Conservation (phyloP, 208 protist species). For the Kentomonas sorsogonicus region DNA sequence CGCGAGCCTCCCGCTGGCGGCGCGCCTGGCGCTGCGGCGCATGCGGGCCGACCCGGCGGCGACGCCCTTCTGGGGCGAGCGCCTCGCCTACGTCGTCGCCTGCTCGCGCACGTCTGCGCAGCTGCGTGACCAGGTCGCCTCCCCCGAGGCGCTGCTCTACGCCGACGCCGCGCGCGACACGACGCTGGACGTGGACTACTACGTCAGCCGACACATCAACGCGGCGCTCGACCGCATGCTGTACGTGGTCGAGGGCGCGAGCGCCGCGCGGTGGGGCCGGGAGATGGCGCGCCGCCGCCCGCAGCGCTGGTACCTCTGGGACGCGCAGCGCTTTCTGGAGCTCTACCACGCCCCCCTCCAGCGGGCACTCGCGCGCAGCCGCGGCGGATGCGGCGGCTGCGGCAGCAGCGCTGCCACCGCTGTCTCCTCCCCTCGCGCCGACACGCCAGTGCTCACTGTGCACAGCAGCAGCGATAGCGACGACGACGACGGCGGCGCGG, state of each 20-base stretch:
- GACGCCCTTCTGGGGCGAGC: constrained; percentile 75
- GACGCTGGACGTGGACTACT: constrained; percentile 63
- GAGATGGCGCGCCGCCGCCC: constrained; percentile 44
- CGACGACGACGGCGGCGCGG: not conserved
- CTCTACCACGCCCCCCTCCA: not conserved
- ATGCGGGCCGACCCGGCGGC: constrained; percentile 52
- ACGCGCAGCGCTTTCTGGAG: not conserved
- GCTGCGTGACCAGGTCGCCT: constrained; percentile 49
- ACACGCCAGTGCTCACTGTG: not conserved
- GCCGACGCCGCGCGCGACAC: constrained; percentile 15
- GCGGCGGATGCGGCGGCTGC: not conserved
- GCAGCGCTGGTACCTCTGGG: constrained; percentile 19
- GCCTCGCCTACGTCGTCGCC: constrained; percentile 68
- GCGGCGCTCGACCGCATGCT: constrained; percentile 77
- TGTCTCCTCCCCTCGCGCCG: constrained; percentile 2
- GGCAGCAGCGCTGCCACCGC: not conserved
- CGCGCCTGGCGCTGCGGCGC: constrained; percentile 48
- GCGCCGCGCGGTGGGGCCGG: constrained; percentile 47
- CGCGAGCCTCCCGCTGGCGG: constrained; percentile 41
- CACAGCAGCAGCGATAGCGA: not conserved
- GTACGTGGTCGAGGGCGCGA: constrained; percentile 63
- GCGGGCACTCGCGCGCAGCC: not conserved
- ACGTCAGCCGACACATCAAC: constrained; percentile 73
- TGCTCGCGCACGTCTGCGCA: constrained; percentile 24
- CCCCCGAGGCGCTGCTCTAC: constrained; percentile 52